Conservation (phyloP, 192 early-diverging fungal species). For the Phycomyces nitens region DNA sequence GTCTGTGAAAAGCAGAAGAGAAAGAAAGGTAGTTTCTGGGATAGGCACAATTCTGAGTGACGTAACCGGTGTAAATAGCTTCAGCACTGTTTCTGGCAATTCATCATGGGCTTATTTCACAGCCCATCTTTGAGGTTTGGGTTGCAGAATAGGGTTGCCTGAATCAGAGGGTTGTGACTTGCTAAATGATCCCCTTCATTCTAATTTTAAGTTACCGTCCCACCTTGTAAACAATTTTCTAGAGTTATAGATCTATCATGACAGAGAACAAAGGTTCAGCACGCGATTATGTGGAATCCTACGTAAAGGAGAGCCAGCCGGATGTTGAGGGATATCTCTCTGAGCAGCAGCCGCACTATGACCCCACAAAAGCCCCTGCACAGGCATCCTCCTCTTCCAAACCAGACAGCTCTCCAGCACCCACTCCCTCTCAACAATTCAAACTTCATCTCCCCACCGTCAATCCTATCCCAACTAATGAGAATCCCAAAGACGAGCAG, state of each 20-base stretch:
- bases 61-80: slow-evolving; percentile 5
- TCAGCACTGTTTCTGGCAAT: not conserved
- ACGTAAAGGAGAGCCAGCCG: slow-evolving; percentile 21
- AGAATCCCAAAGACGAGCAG: not conserved
- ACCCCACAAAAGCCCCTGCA: slow-evolving; percentile 24
- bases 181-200: too few relatives aligned
- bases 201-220: too few relatives aligned
- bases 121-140: not conserved
- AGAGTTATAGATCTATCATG: slow-evolving; percentile 2
- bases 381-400: not conserved
- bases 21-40: not conserved
- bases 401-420: not conserved
- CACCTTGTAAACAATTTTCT: not conserved
- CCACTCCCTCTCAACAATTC: slow-evolving; percentile 15
- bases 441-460: slow-evolving; percentile 14
- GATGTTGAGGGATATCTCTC: slow-evolving; percentile 18
- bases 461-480: slow-evolving; percentile 17
- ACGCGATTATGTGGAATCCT: slow-evolving; percentile 30
- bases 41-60: not conserved
- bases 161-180: too few relatives aligned
- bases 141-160: too few relatives aligned
- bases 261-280: slow-evolving; percentile 15
- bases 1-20: not conserved
- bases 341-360: slow-evolving; percentile 27
- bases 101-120: slow-evolving; percentile 1